Conservation (phyloP, 2,329 filamentous ascomycete species). For the Colletotrichum cordylinicola region DNA sequence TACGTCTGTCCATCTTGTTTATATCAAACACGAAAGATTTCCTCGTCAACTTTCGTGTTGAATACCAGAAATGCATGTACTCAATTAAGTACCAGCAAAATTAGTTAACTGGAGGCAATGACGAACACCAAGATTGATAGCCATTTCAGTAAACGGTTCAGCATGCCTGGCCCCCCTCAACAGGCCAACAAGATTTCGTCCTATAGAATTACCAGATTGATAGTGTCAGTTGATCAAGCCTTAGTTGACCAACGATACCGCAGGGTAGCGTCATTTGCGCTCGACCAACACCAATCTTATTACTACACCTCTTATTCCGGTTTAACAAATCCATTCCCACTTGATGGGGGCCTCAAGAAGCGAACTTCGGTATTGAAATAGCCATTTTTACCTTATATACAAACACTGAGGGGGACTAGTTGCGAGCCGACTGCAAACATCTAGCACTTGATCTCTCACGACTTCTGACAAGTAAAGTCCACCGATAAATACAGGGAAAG, state of each 20-base stretch:
- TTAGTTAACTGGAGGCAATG: no score
- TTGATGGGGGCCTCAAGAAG: not conserved
- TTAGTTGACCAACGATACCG: not conserved
- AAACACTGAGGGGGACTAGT: not conserved
- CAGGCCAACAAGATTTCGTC: not conserved
- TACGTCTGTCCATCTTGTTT: no score
- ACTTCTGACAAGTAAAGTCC: rapidly evolving
- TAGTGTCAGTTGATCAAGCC: not conserved
- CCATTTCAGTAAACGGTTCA: no score
- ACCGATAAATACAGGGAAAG: rapidly evolving
- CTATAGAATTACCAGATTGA: not conserved
- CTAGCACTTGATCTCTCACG: not conserved
- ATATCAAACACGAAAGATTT: no score
- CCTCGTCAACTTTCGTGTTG: no score
- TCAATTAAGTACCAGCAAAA: no score
- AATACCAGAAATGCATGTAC: no score
- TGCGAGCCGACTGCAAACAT: not conserved
- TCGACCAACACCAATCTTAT: not conserved
- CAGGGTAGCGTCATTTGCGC: not conserved
- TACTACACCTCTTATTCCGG: not conserved
- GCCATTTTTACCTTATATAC: not conserved
- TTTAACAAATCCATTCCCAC: not conserved
- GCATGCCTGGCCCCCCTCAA: no score
- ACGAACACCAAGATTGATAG: no score
- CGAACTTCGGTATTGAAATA: not conserved